Evolutionary conservation across 306 rosid genomes (phyloP), one percentile per base, ranked within the genome.

Genomic region (Corylus avellana): DNA sequence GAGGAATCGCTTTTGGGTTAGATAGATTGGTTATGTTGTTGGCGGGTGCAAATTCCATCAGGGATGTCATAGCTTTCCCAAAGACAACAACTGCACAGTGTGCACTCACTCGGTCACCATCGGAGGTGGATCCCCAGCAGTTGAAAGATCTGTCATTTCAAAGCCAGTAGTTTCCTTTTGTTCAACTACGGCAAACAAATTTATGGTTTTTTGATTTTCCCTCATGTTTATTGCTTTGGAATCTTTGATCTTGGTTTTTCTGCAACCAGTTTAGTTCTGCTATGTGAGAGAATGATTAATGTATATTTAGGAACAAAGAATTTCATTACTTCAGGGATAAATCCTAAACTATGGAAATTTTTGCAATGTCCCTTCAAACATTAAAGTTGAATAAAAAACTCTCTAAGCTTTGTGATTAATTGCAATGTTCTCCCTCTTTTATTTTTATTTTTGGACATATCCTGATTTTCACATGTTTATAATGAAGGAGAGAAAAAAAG

Each of bases 41-140:
- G 79, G 96, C 98, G 0, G 96, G 94, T 12, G 93, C 92, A 50
- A 92, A 84, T 80, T 95, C 98, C 70, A 92, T 95, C 32, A 91
- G 98, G 80, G 98, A 95, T 86, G 98, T 92, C 79, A 91, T 95
- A 77, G 97, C 98, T 71, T 95, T 95, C 85, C 98, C 98, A 0
- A 95, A 95, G 85, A 95, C 97, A 11, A 91, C 95, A 12, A 95
- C 98, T 44, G 98, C 98, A 16, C 98, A 95, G 73, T 95, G 98
- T 79, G 98, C 96, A 74, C 98, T 95, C 77, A 92, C 98, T 0
- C 83, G 82, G 61, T 75, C 98, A 46, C 98, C 98, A 8, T 91
- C 98, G 0, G 97, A 90, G 76, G 97, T 92, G 20, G 98, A 95
- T 89, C 90, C 94, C 1, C 96, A 85, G 74, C 98, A 95, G 83